Percentiles rank a stretch among this genome's conserved stretches.
Evolutionary conservation across 495 filamentous ascomycete species (phyloP).

Genomic region (Penicillium paxilli): DNA sequence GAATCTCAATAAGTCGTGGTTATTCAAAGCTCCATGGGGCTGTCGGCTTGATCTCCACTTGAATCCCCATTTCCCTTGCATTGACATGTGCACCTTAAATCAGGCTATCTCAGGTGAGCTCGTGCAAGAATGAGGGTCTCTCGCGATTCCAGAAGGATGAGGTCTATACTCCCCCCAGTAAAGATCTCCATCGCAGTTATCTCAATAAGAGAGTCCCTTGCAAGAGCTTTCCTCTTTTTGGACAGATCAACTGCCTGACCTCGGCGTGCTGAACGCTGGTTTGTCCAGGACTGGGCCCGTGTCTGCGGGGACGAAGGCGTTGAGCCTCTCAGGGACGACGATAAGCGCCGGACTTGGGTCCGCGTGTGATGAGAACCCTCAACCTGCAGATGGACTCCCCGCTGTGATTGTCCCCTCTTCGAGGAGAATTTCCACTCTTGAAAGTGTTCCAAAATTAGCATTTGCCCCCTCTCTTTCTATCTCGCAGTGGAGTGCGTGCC

Average conservation of each 20-base stretch:
- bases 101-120: not conserved
- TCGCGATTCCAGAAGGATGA: not conserved
- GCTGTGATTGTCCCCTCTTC: not conserved
- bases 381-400: constrained; percentile 27
- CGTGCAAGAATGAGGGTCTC: not conserved
- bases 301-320: constrained; percentile 15
- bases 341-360: constrained; percentile 27
- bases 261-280: constrained; percentile 2
- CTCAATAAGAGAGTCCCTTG: not conserved
- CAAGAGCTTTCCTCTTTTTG: not conserved
- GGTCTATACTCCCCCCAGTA: not conserved
- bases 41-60: not conserved
- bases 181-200: not conserved
- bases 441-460: constrained; percentile 35
- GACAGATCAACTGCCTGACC: not conserved
- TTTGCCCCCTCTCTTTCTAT: constrained; percentile 7
- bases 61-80: not conserved
- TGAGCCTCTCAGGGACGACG: constrained; percentile 25
- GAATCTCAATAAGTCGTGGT: too few species aligned
- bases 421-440: not conserved
- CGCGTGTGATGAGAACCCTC: constrained; percentile 27
- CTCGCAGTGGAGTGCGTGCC: constrained; percentile 17
- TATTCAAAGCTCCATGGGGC: not conserved
- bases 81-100: too few species aligned
- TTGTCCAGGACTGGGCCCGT: constrained; percentile 8